Evolutionary conservation across 1,284 basidiomycete genomes (phyloP).

Genomic region (Sanguinoderma infundibulare): DNA sequence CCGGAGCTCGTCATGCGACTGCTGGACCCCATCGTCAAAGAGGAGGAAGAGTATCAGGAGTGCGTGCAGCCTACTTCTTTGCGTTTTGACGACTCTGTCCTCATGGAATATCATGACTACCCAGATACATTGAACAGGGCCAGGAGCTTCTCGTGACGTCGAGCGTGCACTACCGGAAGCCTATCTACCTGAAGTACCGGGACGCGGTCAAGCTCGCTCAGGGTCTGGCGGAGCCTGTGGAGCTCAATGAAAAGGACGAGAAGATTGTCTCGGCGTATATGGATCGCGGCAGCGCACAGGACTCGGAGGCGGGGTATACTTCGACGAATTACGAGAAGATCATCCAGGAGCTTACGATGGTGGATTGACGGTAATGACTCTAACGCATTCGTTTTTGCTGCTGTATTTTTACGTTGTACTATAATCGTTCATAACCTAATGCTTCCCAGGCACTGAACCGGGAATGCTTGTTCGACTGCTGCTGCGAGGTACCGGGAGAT

Average conservation of each 20-base stretch:
- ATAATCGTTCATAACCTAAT: neutral
- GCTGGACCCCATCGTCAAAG: constrained; percentile 68
- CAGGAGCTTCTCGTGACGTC: constrained; percentile 58
- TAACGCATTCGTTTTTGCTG: neutral
- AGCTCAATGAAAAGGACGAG: constrained; percentile 43
- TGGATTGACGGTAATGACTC: constrained; percentile 14
- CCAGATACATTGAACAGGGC: constrained; percentile 74
- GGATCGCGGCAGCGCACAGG: constrained; percentile 39
- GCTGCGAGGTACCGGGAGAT: neutral
- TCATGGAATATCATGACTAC: neutral
- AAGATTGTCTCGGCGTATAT: constrained; percentile 43
- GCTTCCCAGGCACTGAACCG: neutral
- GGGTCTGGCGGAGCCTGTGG: constrained; percentile 42
- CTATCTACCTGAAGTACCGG: constrained; percentile 49
- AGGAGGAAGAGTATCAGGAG: constrained; percentile 85
- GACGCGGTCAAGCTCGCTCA: constrained; percentile 53
- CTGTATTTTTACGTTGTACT: neutral
- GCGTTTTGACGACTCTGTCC: neutral
- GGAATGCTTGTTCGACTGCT: neutral
- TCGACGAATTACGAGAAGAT: constrained; percentile 45
- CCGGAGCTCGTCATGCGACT: constrained; percentile 65
- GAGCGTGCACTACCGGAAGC: constrained; percentile 53
- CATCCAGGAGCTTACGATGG: constrained; percentile 27
- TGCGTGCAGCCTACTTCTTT: constrained; percentile 37
- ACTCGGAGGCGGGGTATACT: constrained; percentile 36